A percentile compares a stretch with the other conserved stretches of the same genome.
Conservation (phyloP, 257 asterid species). For the Handroanthus guayacan region DNA sequence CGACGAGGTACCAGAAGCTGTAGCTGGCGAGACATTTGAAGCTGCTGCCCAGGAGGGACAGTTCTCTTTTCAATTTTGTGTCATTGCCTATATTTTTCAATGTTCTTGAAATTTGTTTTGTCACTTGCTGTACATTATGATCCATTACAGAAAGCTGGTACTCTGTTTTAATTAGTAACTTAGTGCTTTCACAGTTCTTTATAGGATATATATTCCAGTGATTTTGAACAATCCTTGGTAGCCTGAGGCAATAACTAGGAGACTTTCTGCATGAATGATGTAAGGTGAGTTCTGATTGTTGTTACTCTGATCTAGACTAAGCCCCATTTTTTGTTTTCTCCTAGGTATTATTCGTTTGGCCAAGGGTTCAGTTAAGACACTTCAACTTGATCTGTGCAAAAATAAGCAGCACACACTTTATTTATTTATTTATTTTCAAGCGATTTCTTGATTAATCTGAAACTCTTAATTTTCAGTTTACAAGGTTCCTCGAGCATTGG, state of each 20-base stretch:
- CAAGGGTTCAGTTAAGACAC: too few relatives aligned
- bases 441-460: too few relatives aligned
- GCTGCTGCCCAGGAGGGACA: constrained; percentile 69
- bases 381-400: too few relatives aligned
- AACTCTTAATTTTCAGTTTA: too few relatives aligned
- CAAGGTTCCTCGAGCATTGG: too few relatives aligned
- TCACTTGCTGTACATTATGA: constrained; percentile 35
- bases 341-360: too few relatives aligned
- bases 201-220: constrained; percentile 3
- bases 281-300: too few relatives aligned
- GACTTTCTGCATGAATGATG: too few relatives aligned
- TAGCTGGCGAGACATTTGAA: constrained; percentile 69
- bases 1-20: constrained; percentile 77
- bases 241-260: background rate
- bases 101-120: constrained; percentile 35
- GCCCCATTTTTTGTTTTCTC: too few relatives aligned
- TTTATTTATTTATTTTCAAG: too few relatives aligned
- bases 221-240: background rate
- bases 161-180: constrained; percentile 26
- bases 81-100: constrained; percentile 39
- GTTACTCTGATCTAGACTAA: too few relatives aligned
- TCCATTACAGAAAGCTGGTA: constrained; percentile 26
- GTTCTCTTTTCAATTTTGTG: constrained; percentile 43
- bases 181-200: constrained; percentile 33
- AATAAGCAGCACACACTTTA: too few relatives aligned